Conservation (phyloP, 106 monocot genomes). For the Dioscorea alata region DNA sequence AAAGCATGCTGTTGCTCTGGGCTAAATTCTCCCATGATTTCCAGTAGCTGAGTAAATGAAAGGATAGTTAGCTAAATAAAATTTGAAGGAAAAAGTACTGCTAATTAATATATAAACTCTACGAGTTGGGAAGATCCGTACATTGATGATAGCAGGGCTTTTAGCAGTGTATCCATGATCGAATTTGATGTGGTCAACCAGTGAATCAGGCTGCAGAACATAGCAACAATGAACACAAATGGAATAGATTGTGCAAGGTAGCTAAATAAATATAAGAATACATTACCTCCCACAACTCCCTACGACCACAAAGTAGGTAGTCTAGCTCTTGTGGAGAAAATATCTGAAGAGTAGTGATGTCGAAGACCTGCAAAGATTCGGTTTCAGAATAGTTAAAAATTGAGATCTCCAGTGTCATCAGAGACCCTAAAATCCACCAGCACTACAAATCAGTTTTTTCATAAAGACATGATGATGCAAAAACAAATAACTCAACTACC, state of each 20-base stretch:
- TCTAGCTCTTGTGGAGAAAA: constrained; percentile 92
- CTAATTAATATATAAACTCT: neutral
- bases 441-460: too few species aligned
- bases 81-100: neutral
- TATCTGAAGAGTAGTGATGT: constrained; percentile 77
- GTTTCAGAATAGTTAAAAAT: too few species aligned
- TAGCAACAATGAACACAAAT: constrained; percentile 1
- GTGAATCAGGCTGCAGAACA: constrained; percentile 59
- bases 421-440: too few species aligned
- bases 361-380: constrained; percentile 63
- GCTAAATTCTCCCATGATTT: constrained; percentile 87
- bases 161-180: constrained; percentile 96
- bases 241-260: neutral
- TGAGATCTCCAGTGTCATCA: too few species aligned
- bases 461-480: too few species aligned
- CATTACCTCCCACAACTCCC: constrained; percentile 92
- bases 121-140: constrained; percentile 14
- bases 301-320: constrained; percentile 83
- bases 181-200: constrained; percentile 92
- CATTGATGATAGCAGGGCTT: constrained; percentile 81
- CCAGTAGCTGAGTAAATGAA: constrained; percentile 49
- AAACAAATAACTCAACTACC: too few species aligned
- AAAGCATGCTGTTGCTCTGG: constrained; percentile 88
- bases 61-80: neutral
- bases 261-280: neutral